Evolutionary conservation across 805 yeast genomes (phyloP), one percentile per base, ranked within the genome.

Genomic region (Nakazawaea siamensis): DNA sequence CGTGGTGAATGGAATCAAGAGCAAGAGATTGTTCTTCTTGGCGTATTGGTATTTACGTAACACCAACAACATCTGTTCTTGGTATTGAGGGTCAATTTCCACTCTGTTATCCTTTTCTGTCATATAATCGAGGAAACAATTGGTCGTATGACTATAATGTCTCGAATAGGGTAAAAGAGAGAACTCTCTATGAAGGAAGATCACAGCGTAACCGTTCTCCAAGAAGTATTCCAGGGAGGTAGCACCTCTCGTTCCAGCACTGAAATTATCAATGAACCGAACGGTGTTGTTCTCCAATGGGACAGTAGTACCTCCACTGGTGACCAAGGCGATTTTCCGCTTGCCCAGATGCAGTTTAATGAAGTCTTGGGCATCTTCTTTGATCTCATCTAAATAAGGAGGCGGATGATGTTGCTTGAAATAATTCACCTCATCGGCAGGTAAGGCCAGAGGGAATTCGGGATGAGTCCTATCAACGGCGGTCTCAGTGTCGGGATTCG

Each of bases 181-280:
- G 57, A 86, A 90, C 55, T 92, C 96, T 29, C 99, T 67, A 56
- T 92, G 95, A 27, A 92, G 58, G 50, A 92, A 92, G 21, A 92
- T 80, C 24, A 92, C 98, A 11, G 95, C 90, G 51, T 92, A 92
- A 1, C 87, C 95, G 38, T 73, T 63, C 37, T 80, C 84, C 35
- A 92, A 61, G 46, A 90, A 85, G 51, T 84, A 80, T 56, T 92
- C 98, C 4, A 97, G 95, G 26, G 94, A 80, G 0, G 95, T 77
- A 4, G 98, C 94, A 37, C 98, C 99, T 57, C 99, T 73, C 0
- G 97, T 92, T 17, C 99, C 99, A 17, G 97, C 97, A 44, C 92
- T 79, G 55, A 92, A 92, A 52, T 92, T 92, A 58, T 92, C 99
- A 49, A 92, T 87, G 57, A 92, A 92, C 35, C 99, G 62, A 5